Percentiles rank a stretch among this genome's conserved stretches.
These are phyloP conservation scores for Scheffersomyces insectosa DNA, from an alignment of 1,139 yeast genomes.

Conservation along the genomic window DNA sequence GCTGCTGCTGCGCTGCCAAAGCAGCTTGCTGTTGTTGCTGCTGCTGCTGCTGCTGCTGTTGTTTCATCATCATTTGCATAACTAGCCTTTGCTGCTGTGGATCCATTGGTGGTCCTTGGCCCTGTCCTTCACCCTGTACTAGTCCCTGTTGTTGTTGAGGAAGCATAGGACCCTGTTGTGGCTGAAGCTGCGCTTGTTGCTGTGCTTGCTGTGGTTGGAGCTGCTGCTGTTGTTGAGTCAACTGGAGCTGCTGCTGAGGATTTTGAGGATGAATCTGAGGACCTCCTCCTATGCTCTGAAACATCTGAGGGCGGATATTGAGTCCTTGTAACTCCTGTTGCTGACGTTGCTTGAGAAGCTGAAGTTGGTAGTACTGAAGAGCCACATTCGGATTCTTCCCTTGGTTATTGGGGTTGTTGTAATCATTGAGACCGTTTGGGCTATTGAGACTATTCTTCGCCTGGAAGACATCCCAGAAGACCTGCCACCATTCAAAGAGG, in stretches of 20 bases:
- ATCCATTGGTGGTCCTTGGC: too few relatives aligned
- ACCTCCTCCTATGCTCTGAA: background rate
- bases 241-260: conserved; percentile 6
- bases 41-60: conserved; percentile 20
- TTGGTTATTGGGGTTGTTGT: conserved; percentile 5
- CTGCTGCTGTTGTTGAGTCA: conserved; percentile 3
- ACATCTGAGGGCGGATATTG: conserved; percentile 23
- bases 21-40: conserved; percentile 17
- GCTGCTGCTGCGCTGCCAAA: conserved; percentile 14
- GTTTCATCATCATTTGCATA: conserved; percentile 28
- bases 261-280: background rate
- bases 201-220: conserved; percentile 9
- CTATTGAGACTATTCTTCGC: conserved; percentile 49
- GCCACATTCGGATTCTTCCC: conserved; percentile 53
- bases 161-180: conserved; percentile 4
- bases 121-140: too few relatives aligned
- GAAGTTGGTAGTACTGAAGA: conserved; percentile 70
- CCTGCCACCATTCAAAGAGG: conserved; percentile 93
- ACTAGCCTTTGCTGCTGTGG: conserved; percentile 20
- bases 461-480: conserved; percentile 91
- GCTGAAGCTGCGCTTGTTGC: conserved; percentile 10
- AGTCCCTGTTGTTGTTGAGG: conserved; percentile 9
- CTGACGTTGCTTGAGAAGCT: conserved; percentile 63
- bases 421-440: conserved; percentile 13
- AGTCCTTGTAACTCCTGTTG: conserved; percentile 51